These are phyloP conservation scores for Parathielavia appendiculata DNA, from an alignment of 495 filamentous ascomycete species.

Conservation along the genomic window DNA sequence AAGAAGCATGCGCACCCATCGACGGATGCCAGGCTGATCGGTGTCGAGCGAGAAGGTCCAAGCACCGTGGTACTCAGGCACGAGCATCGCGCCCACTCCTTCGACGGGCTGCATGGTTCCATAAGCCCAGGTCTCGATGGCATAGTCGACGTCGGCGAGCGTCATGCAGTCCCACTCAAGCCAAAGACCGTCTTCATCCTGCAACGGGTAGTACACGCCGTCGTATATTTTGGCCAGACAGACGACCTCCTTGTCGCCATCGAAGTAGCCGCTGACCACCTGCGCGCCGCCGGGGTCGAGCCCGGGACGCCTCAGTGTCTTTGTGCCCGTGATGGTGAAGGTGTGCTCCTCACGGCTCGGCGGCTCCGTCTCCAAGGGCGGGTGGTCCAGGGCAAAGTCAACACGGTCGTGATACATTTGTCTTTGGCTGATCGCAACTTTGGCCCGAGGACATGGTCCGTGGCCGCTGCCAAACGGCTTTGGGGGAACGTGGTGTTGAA, in stretches of 20 bases:
- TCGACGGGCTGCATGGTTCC: constrained; percentile 3
- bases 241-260: background rate
- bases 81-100: background rate
- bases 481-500: background rate
- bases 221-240: constrained; percentile 8
- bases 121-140: constrained; percentile 4
- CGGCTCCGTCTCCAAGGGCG: background rate
- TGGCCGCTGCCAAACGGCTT: background rate
- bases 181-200: background rate
- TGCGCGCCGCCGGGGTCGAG: background rate
- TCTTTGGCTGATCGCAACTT: background rate
- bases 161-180: background rate
- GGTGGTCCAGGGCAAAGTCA: background rate
- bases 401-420: background rate
- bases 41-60: constrained; percentile 1
- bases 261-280: background rate
- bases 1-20: constrained; percentile 12
- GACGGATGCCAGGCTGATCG: background rate
- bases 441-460: background rate
- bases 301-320: background rate
- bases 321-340: constrained; percentile 3
- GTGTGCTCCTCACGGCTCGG: background rate
- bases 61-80: background rate
- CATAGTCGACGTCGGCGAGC: constrained; percentile 1
- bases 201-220: background rate